A percentile compares a stretch with the other conserved stretches of the same genome.
phyloP scores from a whole-genome alignment of 208 protist genomes.

The Crithidia fasciculata region DNA sequence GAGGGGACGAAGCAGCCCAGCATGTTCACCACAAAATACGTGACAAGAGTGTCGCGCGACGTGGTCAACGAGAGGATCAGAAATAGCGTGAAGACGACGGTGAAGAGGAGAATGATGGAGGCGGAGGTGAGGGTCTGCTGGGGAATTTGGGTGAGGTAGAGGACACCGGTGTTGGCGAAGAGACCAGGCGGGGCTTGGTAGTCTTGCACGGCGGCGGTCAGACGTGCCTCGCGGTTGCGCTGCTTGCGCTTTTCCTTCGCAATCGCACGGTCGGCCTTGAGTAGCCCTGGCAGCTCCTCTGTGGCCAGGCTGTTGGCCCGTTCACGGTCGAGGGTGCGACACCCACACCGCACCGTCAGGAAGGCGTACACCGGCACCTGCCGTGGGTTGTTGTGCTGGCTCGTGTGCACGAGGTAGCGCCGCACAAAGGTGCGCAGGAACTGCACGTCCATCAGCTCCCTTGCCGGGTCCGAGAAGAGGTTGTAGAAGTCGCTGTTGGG shows the following conservation, averaged over 20 bases:
- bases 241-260: constrained; percentile 34
- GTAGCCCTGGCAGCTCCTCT: constrained; percentile 68
- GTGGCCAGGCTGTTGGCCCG: constrained; percentile 48
- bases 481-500: constrained; percentile 58
- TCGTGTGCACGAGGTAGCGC: constrained; percentile 81
- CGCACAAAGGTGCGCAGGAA: constrained; percentile 81
- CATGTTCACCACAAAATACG: neutral
- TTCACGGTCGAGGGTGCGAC: constrained; percentile 55
- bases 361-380: constrained; percentile 68
- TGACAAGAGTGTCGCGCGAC: neutral
- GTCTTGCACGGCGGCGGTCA: constrained; percentile 14
- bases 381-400: constrained; percentile 70
- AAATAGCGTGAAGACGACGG: constrained; percentile 1
- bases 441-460: constrained; percentile 71
- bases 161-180: constrained; percentile 57
- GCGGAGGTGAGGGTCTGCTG: constrained; percentile 53
- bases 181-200: constrained; percentile 47
- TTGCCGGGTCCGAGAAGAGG: constrained; percentile 59
- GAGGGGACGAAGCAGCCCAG: neutral
- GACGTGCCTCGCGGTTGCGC: constrained; percentile 16
- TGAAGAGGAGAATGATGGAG: constrained; percentile 40
- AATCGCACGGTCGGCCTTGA: constrained; percentile 66
- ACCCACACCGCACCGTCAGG: constrained; percentile 50
- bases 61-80: neutral
- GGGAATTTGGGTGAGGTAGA: constrained; percentile 69